Evolutionary conservation across 78 protist genomes (phyloP).

Genomic region (Dictyostelium intermedium): DNA sequence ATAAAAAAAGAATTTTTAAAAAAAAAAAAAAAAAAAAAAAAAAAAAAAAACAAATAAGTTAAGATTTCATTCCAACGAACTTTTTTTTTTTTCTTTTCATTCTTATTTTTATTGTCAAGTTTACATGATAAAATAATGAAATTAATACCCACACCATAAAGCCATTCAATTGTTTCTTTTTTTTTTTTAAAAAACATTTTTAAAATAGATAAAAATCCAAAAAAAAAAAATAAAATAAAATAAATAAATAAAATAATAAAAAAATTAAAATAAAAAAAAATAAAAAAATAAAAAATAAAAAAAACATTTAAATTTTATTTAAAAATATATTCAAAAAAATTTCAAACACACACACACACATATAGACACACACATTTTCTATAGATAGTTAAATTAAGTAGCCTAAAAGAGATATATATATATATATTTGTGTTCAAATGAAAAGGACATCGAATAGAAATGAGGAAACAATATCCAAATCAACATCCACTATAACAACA

Average conservation of each 20-base stretch:
- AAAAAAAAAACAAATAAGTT: no score
- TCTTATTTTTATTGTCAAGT: no score
- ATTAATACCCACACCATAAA: neutral
- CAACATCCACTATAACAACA: neutral
- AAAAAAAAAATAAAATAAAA: no score
- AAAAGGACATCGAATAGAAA: neutral
- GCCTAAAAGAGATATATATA: neutral
- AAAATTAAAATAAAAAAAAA: no score
- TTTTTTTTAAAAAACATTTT: no score
- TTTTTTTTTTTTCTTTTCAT: no score
- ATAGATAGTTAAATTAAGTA: neutral
- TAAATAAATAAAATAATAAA: no score
- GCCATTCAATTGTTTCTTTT: neutral
- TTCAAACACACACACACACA: neutral
- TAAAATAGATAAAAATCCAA: no score
- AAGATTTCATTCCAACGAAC: neutral
- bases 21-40: no score
- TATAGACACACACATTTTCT: neutral
- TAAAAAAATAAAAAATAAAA: no score
- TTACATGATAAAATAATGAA: neutral
- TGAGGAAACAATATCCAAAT: neutral
- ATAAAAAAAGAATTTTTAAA: neutral
- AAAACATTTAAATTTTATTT: neutral
- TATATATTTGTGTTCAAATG: neutral
- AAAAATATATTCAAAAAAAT: neutral